Conservation (phyloP, 768 basidiomycete genomes). For the Trametes villosa region DNA sequence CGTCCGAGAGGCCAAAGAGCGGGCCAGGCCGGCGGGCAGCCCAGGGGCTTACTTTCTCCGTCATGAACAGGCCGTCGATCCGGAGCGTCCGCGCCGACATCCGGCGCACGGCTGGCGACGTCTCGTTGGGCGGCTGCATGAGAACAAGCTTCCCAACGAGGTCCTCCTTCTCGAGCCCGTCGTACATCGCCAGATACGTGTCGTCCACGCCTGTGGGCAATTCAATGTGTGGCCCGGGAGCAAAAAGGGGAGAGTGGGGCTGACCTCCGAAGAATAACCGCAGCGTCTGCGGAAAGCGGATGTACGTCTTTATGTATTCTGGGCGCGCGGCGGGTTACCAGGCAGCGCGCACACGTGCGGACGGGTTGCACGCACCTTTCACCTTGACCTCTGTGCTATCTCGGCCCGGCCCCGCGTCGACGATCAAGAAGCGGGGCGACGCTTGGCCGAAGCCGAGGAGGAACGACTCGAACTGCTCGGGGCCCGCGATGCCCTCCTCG, state of each 20-base stretch:
- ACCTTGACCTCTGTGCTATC: conserved; percentile 71
- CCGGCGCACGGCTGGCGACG: conserved; percentile 47
- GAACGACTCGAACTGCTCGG: conserved; percentile 73
- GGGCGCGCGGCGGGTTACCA: neutral
- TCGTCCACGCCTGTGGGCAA: conserved; percentile 7
- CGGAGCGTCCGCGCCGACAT: conserved; percentile 57
- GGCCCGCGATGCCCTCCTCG: conserved; percentile 57
- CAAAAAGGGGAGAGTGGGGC: conserved; percentile 19
- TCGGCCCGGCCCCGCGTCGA: conserved; percentile 69
- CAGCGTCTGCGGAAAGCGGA: conserved; percentile 73
- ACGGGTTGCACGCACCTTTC: conserved; percentile 51
- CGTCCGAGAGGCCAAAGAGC: conserved; percentile 38
- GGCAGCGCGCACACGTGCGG: conserved; percentile 1
- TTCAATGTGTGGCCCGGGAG: neutral
- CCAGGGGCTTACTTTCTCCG: conserved; percentile 42
- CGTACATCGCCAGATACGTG: conserved; percentile 47
- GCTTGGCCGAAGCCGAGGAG: conserved; percentile 65
- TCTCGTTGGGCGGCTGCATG: conserved; percentile 52
- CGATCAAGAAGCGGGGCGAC: conserved; percentile 68
- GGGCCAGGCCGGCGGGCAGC: conserved; percentile 53
- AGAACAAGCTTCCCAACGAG: conserved; percentile 69
- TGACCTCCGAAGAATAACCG: conserved; percentile 74
- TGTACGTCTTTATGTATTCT: conserved; percentile 76
- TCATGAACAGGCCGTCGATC: conserved; percentile 55
- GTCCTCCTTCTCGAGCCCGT: conserved; percentile 62